Conservation (phyloP, 495 filamentous ascomycete genomes). For the Aspergillus baeticus region DNA sequence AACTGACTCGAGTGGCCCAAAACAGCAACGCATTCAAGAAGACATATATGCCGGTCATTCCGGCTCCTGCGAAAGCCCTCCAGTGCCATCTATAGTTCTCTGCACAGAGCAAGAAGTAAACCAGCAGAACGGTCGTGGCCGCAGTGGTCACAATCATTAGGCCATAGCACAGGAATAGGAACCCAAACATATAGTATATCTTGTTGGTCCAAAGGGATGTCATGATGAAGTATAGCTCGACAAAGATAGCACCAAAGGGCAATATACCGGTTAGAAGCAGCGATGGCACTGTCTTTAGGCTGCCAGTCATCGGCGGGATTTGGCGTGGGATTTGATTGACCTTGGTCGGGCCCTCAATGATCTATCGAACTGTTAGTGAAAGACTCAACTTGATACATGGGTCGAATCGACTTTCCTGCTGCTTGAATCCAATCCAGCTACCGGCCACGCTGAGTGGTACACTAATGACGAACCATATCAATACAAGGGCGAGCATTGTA, state of each 20-base stretch:
- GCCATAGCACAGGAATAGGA: constrained; percentile 95
- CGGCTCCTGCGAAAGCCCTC: constrained; percentile 85
- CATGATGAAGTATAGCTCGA: constrained; percentile 98
- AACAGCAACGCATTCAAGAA: constrained; percentile 86
- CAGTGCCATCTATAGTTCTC: constrained; percentile 99
- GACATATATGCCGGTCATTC: constrained; percentile 84
- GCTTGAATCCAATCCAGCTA: constrained; percentile 88
- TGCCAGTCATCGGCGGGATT: constrained; percentile 78
- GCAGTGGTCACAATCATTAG: constrained; percentile 97
- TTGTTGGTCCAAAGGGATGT: constrained; percentile 95
- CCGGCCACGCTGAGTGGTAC: constrained; percentile 87
- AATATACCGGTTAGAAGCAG: constrained; percentile 88
- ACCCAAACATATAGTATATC: constrained; percentile 99
- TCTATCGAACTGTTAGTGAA: constrained; percentile 27
- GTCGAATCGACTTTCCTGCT: constrained; percentile 37
- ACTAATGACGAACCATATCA: constrained; percentile 96
- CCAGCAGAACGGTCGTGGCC: constrained; percentile 84
- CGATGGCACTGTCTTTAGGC: constrained; percentile 79
- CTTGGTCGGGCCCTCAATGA: constrained; percentile 76
- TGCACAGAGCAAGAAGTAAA: constrained; percentile 91
- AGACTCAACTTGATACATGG: background rate
- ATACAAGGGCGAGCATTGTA: constrained; percentile 89
- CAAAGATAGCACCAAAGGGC: constrained; percentile 94
- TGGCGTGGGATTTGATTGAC: constrained; percentile 98
- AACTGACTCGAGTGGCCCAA: constrained; percentile 79